Conservation (phyloP, 768 basidiomycete genomes). For the Kwoniella europaea region DNA sequence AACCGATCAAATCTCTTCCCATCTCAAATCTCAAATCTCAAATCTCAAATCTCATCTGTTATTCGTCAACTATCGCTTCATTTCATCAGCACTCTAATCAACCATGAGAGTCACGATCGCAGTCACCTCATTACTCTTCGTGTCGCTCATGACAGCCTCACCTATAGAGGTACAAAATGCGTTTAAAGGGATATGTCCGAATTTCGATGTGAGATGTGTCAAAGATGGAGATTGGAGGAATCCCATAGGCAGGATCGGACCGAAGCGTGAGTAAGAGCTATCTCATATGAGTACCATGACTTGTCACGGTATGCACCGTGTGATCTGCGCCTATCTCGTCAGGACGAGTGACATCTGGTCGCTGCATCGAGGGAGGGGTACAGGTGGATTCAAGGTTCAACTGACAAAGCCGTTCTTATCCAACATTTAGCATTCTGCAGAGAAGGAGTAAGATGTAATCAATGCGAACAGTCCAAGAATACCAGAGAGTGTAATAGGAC, state of each 20-base stretch:
- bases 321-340: too few species aligned
- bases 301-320: too few species aligned
- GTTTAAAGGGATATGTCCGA: slow-evolving; percentile 37
- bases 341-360: neutral
- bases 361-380: too few species aligned
- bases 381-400: too few species aligned
- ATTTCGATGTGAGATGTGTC: slow-evolving; percentile 42
- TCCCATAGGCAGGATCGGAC: slow-evolving; percentile 38
- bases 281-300: too few species aligned
- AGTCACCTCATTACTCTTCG: neutral
- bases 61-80: neutral
- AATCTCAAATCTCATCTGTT: neutral
- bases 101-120: neutral
- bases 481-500: slow-evolving; percentile 42
- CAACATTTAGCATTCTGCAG: slow-evolving; percentile 41
- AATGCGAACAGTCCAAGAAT: slow-evolving; percentile 41
- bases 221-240: slow-evolving; percentile 45
- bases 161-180: neutral
- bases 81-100: neutral
- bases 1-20: too few species aligned
- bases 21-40: too few species aligned
- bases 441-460: slow-evolving; percentile 44
- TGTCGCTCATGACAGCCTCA: neutral
- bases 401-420: neutral
- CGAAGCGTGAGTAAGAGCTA: slow-evolving; percentile 29